Evolutionary conservation across 345 rosid genomes (phyloP).

Genomic region (Dipteronia dyeriana): DNA sequence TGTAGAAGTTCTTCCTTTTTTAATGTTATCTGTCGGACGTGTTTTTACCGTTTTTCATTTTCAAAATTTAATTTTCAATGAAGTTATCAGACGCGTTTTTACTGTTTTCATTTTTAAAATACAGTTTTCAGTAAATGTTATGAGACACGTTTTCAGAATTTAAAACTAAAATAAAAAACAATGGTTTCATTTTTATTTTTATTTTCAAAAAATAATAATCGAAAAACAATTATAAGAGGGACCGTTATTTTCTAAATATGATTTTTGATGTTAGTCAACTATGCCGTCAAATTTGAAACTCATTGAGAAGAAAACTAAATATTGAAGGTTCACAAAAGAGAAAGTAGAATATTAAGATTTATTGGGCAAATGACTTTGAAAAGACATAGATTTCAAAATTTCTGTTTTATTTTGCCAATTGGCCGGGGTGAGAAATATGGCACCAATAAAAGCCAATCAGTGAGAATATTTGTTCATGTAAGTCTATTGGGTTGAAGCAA

Average conservation of each 20-base stretch:
- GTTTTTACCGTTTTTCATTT: too few species aligned
- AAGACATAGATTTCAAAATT: not conserved
- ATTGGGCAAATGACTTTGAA: conserved; percentile 1
- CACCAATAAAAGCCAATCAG: not conserved
- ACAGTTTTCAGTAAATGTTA: too few species aligned
- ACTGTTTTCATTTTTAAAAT: too few species aligned
- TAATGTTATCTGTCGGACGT: too few species aligned
- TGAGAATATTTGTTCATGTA: not conserved
- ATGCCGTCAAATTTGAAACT: conserved; percentile 17
- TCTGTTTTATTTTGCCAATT: not conserved
- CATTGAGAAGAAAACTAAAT: not conserved
- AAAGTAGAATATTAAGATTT: not conserved
- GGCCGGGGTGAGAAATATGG: not conserved
- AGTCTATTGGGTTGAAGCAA: not conserved
- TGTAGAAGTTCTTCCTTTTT: too few species aligned
- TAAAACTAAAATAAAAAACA: too few species aligned
- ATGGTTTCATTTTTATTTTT: too few species aligned
- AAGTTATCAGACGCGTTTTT: too few species aligned
- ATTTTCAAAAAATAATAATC: too few species aligned
- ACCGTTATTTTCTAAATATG: not conserved
- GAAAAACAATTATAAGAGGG: too few species aligned
- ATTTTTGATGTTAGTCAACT: not conserved
- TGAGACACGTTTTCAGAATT: too few species aligned
- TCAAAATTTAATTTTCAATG: too few species aligned
- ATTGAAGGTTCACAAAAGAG: not conserved